Conservation (phyloP, 2,329 filamentous ascomycete genomes). For the Paracorniculantispora psalliotae region DNA sequence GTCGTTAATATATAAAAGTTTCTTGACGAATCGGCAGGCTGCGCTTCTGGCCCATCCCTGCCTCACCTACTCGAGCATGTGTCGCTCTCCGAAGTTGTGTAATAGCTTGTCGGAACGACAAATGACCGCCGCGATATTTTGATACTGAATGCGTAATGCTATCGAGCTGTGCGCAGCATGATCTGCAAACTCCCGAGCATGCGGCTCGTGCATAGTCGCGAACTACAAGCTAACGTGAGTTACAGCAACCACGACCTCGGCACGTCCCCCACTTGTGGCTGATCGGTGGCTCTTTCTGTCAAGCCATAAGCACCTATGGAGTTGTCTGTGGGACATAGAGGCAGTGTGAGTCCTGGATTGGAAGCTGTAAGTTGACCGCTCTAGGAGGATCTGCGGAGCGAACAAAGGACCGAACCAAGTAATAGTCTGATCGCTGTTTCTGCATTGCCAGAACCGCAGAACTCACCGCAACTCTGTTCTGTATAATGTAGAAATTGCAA, state of each 20-base stretch:
- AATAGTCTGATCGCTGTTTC: too few species aligned
- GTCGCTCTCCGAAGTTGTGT: not conserved
- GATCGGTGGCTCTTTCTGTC: not conserved
- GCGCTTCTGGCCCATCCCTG: too few species aligned
- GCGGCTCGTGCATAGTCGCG: too few species aligned
- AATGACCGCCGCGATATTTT: not conserved
- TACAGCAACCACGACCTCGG: too few species aligned
- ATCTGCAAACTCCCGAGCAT: too few species aligned
- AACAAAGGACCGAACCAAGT: not conserved
- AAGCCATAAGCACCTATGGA: not conserved
- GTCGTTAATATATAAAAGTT: too few species aligned
- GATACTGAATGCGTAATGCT: not conserved
- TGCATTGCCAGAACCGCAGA: too few species aligned
- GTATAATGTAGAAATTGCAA: too few species aligned
- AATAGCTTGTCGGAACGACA: not conserved
- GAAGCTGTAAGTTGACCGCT: not conserved
- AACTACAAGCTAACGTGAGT: too few species aligned
- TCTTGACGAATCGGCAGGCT: too few species aligned
- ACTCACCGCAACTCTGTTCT: too few species aligned
- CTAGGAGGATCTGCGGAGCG: not conserved
- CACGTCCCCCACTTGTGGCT: not conserved
- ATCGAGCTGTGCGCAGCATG: not conserved
- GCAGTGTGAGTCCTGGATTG: not conserved
- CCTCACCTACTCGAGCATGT: not conserved
- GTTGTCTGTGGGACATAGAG: not conserved